Base-by-base conservation (phyloP, 2,329 filamentous ascomycete genomes). In the Zymoseptoria tritici region DNA sequence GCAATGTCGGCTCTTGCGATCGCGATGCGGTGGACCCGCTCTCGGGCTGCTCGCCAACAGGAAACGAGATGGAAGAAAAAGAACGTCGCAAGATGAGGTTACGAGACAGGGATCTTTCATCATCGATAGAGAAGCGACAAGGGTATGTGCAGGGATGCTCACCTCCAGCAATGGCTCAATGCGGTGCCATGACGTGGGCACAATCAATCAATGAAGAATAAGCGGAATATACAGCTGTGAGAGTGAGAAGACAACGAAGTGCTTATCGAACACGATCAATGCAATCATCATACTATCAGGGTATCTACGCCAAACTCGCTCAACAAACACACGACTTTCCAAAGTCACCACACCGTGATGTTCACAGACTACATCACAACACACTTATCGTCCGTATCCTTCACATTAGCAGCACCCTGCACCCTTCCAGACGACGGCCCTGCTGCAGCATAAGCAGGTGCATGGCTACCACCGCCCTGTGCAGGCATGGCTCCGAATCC, bases 311-410 rank as follows among this genome's bases (percentile, higher is more conserved):
- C 36, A 9, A 11, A 46, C 36, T 16, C 13, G 36, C 36, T 46
- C 13, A n/a, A 46, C 11, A n/a, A 16, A 16, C 36, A 16, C 13
- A n/a, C 36, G 11, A 46, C 36, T n/a, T 16, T 46, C 36, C 36
- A 46, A 46, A 46, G 26, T 7, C 36, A 16, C n/a, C n/a, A n/a
- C n/a, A n/a, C n/a, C n/a, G n/a, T n/a, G n/a, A n/a, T n/a, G n/a
- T n/a, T n/a, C n/a, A 5, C 36, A 42, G 5, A 7, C 4, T 66
- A 82, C 80, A 82, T 82, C 56, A 82, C 74, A 46, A 76, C 68
- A 65, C 80, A 82, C 61, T 72, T 74, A 58, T 75, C 74, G 59
- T 73, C 70, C 1, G 68, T 66, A 54, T 71, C 66, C 50, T 64
- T 66, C 3, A 67, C 71, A 63, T 62, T 68, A 60, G 57, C 65